Conservation (phyloP, 257 asterid genomes). For the Verbascum thapsus region DNA sequence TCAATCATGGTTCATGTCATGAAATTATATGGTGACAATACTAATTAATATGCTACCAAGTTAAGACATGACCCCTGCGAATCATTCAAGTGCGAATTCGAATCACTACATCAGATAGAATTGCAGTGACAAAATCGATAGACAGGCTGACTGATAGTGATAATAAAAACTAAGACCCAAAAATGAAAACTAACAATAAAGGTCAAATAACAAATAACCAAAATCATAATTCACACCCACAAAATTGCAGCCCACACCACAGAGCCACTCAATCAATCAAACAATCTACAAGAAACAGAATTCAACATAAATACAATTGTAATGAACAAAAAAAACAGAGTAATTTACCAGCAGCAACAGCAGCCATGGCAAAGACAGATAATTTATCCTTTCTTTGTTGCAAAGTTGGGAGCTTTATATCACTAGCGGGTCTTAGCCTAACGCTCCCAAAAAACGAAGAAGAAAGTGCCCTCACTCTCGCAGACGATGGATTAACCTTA, state of each 20-base stretch:
- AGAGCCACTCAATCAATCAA: conserved; percentile 12
- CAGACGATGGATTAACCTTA: conserved; percentile 21
- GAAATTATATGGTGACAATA: conserved; percentile 6
- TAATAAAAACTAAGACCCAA: neutral
- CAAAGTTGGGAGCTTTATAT: conserved; percentile 39
- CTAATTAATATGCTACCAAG: neutral
- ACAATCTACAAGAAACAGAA: neutral
- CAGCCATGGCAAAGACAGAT: conserved; percentile 73
- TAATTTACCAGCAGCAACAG: conserved; percentile 67
- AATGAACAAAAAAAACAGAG: conserved; percentile 15
- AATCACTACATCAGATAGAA: neutral
- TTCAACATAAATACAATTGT: neutral
- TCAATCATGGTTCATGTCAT: neutral
- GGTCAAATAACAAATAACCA: neutral
- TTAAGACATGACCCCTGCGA: neutral
- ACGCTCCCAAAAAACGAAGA: conserved; percentile 60
- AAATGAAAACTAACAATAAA: conserved; percentile 2
- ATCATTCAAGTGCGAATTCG: conserved; percentile 1
- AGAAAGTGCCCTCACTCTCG: conserved; percentile 49
- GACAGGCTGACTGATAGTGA: neutral
- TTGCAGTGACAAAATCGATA: neutral
- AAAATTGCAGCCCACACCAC: neutral
- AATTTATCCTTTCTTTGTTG: conserved; percentile 45
- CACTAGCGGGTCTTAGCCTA: conserved; percentile 35
- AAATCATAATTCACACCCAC: neutral